Base-by-base conservation (phyloP, 2,329 filamentous ascomycete genomes). In the Penicillium sp. region DNA sequence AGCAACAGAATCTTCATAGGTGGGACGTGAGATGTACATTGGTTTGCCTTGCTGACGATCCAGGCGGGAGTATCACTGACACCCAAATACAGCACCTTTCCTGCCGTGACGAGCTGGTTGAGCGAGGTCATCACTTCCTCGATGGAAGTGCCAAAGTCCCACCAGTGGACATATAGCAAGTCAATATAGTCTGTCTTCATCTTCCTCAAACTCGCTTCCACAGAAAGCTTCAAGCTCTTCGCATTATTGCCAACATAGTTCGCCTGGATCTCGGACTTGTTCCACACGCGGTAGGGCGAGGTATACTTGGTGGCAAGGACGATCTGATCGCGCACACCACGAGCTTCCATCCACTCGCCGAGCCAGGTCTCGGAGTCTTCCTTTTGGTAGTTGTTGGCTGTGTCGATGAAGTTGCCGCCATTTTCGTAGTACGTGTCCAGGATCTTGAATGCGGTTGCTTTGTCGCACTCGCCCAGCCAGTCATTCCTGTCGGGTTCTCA, bases 11-110 rank as follows among this genome's bases (percentile, higher is more conserved):
- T 37, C n/a, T 9, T 24, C 18, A 2, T 3, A 11, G 7, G 7
- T 9, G 27, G n/a, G 11, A 13, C 3, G 16, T 18, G 14, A n/a
- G 14, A n/a, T 11, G 50, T 59, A 62, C 62, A 84, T 61, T 82
- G 76, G 44, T 85, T 85, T 13, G 79, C 79, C 59, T 81, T 82
- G 59, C 74, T 76, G 9, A 85, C 82, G 14, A 85, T 66, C 84
- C 84, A 87, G 7, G 85, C 84, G 0, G 85, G 85, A 0, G 80
- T 81, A 56, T 87, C 83, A 34, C 76, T 81, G 63, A 86, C 74
- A 2, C 85, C 84, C 0, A 87, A 71, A 54, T 86, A 86, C 13
- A 83, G 69, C 0, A 87, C 81, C 56, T 86, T 86, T 14, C 83
- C 81, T 5, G 73, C 61, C 0, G 63, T 47, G 0, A 86, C 80